Evolutionary conservation across 495 filamentous ascomycete species (phyloP).

Genomic region (Achaetomiella virescens): DNA sequence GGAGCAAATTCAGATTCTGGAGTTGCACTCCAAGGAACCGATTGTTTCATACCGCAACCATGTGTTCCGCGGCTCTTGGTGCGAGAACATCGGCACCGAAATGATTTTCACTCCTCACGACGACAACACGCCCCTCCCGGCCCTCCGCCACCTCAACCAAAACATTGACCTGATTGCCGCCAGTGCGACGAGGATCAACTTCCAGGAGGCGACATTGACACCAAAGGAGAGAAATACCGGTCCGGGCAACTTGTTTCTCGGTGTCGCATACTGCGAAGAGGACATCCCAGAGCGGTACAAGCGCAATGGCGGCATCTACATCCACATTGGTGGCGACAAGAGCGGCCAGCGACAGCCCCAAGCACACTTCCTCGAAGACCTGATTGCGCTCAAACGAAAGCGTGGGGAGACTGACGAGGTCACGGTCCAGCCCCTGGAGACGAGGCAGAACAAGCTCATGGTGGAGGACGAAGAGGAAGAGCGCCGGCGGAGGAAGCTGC

Average conservation of each 20-base stretch:
- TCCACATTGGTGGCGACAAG: slow-evolving; percentile 32
- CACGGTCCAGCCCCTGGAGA: slow-evolving; percentile 39
- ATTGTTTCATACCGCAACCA: slow-evolving; percentile 68
- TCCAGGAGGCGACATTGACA: slow-evolving; percentile 25
- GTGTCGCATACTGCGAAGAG: slow-evolving; percentile 10
- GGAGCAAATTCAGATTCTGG: slow-evolving; percentile 66
- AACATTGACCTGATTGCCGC: slow-evolving; percentile 58
- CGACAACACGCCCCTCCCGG: slow-evolving; percentile 31
- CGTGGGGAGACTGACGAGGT: slow-evolving; percentile 52
- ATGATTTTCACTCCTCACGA: slow-evolving; percentile 58
- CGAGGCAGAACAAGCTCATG: slow-evolving; percentile 30
- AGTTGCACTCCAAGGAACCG: slow-evolving; percentile 65
- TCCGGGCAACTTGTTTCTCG: neutral
- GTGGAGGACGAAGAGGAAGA: slow-evolving; percentile 29
- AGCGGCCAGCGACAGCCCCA: slow-evolving; percentile 35
- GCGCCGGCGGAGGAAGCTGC: slow-evolving; percentile 22
- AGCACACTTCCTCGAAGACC: slow-evolving; percentile 40
- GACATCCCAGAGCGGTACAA: slow-evolving; percentile 29
- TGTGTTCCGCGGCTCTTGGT: slow-evolving; percentile 72
- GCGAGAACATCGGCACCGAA: slow-evolving; percentile 71
- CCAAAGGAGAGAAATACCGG: slow-evolving; percentile 5
- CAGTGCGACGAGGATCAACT: slow-evolving; percentile 44
- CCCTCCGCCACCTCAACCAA: slow-evolving; percentile 39
- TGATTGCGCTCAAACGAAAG: slow-evolving; percentile 45
- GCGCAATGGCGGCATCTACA: slow-evolving; percentile 27